Conservation (phyloP, 768 basidiomycete genomes). For the Pholiota microspora region DNA sequence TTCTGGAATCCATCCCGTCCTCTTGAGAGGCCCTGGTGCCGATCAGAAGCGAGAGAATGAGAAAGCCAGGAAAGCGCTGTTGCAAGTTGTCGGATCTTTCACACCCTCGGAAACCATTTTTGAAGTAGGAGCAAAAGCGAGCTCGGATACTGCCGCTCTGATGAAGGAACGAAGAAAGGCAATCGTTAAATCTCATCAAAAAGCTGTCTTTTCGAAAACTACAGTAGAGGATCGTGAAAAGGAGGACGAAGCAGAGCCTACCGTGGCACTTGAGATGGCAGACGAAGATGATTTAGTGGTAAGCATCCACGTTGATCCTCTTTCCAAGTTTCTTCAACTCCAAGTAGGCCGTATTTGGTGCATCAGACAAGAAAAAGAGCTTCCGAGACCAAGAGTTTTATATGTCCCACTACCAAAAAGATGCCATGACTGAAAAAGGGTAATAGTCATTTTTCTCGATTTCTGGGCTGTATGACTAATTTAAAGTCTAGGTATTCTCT, state of each 20-base stretch:
- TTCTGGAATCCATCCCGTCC: slow-evolving; percentile 70
- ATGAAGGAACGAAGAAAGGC: slow-evolving; percentile 90
- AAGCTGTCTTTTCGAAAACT: slow-evolving; percentile 37
- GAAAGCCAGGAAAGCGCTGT: slow-evolving; percentile 59
- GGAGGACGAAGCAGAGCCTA: slow-evolving; percentile 29
- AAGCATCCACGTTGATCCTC: slow-evolving; percentile 18
- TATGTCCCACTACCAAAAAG: slow-evolving; percentile 90
- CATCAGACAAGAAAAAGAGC: slow-evolving; percentile 43
- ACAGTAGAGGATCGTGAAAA: slow-evolving; percentile 32
- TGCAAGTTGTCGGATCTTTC: slow-evolving; percentile 80
- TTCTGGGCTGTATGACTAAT: neutral
- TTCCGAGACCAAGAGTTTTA: slow-evolving; percentile 87
- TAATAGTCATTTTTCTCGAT: slow-evolving; percentile 27
- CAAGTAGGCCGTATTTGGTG: slow-evolving; percentile 65
- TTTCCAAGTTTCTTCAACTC: neutral
- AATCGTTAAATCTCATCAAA: slow-evolving; percentile 59
- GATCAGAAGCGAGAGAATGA: slow-evolving; percentile 41
- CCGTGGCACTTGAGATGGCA: slow-evolving; percentile 60
- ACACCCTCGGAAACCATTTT: slow-evolving; percentile 87
- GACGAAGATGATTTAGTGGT: slow-evolving; percentile 79
- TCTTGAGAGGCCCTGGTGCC: slow-evolving; percentile 39
- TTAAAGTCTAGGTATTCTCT: slow-evolving; percentile 73
- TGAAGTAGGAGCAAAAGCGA: slow-evolving; percentile 80
- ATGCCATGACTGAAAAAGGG: slow-evolving; percentile 88
- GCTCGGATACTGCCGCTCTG: slow-evolving; percentile 56